Evolutionary conservation across 2,329 filamentous ascomycete genomes (phyloP).

Genomic region (Talaromyces sp.): DNA sequence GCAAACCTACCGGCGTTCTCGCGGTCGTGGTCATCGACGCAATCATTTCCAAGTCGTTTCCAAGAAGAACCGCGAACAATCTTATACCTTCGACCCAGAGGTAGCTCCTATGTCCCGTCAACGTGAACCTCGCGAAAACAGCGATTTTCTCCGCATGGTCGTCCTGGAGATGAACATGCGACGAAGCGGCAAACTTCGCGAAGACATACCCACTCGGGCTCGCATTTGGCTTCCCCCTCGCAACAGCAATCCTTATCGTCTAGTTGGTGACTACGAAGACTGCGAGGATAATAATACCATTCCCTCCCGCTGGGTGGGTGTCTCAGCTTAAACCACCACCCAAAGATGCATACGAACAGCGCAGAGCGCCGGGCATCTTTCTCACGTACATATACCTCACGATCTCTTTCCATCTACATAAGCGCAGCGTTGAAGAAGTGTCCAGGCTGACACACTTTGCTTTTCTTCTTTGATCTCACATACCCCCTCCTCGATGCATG

Average conservation of each 20-base stretch:
- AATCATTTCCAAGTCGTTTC: slow-evolving; percentile 42
- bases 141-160: slow-evolving; percentile 65
- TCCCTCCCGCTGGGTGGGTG: slow-evolving; percentile 26
- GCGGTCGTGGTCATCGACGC: slow-evolving; percentile 32
- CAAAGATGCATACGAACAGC: slow-evolving; percentile 4
- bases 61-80: slow-evolving; percentile 46
- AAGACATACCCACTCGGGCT: slow-evolving; percentile 57
- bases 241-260: slow-evolving; percentile 28
- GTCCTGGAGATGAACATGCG: slow-evolving; percentile 72
- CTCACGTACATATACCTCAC: slow-evolving; percentile 14
- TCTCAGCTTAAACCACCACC: slow-evolving; percentile 15
- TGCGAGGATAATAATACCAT: slow-evolving; percentile 24
- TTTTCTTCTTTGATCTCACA: slow-evolving; percentile 11
- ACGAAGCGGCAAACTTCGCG: slow-evolving; percentile 62
- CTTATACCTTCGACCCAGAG: slow-evolving; percentile 38
- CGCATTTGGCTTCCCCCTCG: slow-evolving; percentile 64
- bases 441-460: slow-evolving; percentile 15
- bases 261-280: slow-evolving; percentile 25
- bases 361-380: slow-evolving; percentile 17
- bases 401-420: slow-evolving; percentile 8
- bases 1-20: slow-evolving; percentile 58
- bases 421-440: slow-evolving; percentile 27
- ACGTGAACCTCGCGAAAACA: slow-evolving; percentile 66
- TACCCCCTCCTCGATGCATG: slow-evolving; percentile 8
- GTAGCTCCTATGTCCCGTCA: slow-evolving; percentile 53